A percentile compares a stretch with the other conserved stretches of the same genome.
Conservation (phyloP, 140 eudicot species). For the Senecio squalidus region DNA sequence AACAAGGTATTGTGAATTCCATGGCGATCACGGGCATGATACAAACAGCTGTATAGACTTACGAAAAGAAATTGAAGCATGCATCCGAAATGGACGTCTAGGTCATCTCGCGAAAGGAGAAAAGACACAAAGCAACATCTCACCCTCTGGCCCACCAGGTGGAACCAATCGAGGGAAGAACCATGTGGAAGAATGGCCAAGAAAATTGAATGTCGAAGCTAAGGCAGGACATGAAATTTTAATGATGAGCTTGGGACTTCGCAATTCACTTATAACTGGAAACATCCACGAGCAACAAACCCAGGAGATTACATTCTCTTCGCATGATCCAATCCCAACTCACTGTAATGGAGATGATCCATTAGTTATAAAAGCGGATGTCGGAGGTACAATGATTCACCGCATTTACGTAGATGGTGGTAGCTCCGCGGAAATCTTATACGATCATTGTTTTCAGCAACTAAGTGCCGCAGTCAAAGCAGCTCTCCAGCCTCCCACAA, state of each 20-base stretch:
- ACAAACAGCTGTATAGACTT: not conserved
- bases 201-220: not conserved
- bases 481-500: not conserved
- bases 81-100: not conserved
- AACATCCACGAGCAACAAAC: not conserved
- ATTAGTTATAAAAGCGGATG: not conserved
- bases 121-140: not conserved
- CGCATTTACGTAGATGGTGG: not conserved
- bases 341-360: not conserved
- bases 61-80: not conserved
- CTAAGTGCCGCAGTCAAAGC: not conserved
- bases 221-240: not conserved
- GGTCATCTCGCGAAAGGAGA: not conserved
- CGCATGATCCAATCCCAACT: not conserved
- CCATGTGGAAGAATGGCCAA: not conserved
- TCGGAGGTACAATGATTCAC: not conserved
- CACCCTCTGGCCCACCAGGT: not conserved
- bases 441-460: not conserved
- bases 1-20: not conserved
- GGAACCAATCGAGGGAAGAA: not conserved
- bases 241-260: not conserved
- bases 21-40: not conserved
- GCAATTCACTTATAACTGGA: not conserved
- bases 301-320: not conserved
- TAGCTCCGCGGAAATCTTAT: not conserved